Evolutionary conservation across 139 green algal species (phyloP).

Genomic region (Micractinium conductrix): DNA sequence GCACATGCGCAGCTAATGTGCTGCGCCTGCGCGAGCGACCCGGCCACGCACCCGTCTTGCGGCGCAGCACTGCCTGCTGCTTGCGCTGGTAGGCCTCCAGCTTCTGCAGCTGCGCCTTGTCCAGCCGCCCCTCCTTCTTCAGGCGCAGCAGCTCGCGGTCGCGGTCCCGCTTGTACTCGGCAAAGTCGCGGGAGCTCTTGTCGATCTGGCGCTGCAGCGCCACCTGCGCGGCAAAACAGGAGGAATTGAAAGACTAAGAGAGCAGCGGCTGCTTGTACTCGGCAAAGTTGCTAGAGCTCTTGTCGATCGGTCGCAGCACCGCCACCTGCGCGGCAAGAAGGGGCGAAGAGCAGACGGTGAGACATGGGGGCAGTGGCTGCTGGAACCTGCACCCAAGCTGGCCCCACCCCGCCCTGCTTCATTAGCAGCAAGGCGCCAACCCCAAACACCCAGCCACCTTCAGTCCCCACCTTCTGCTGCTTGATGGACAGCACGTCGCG

Average conservation of each 20-base stretch:
- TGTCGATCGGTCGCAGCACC: too few species aligned
- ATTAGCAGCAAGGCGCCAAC: background rate
- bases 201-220: conserved; percentile 63
- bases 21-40: too few species aligned
- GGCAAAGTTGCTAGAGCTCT: too few species aligned
- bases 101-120: conserved; percentile 68
- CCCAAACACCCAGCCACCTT: background rate
- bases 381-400: too few species aligned
- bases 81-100: conserved; percentile 74
- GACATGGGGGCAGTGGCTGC: too few species aligned
- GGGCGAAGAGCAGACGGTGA: too few species aligned
- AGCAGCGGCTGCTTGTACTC: too few species aligned
- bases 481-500: conserved; percentile 87
- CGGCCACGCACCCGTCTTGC: conserved; percentile 74
- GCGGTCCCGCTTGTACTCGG: conserved; percentile 53
- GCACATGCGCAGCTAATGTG: too few species aligned
- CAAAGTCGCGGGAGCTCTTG: conserved; percentile 56
- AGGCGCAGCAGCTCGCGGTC: conserved; percentile 79
- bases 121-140: conserved; percentile 52
- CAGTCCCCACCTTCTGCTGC: conserved; percentile 68
- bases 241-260: too few species aligned
- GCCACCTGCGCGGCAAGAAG: too few species aligned
- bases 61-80: conserved; percentile 89
- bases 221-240: too few species aligned
- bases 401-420: background rate